These are phyloP conservation scores for Puccinia brachypodii DNA, from an alignment of 1,284 basidiomycete genomes.

Conservation along the genomic window DNA sequence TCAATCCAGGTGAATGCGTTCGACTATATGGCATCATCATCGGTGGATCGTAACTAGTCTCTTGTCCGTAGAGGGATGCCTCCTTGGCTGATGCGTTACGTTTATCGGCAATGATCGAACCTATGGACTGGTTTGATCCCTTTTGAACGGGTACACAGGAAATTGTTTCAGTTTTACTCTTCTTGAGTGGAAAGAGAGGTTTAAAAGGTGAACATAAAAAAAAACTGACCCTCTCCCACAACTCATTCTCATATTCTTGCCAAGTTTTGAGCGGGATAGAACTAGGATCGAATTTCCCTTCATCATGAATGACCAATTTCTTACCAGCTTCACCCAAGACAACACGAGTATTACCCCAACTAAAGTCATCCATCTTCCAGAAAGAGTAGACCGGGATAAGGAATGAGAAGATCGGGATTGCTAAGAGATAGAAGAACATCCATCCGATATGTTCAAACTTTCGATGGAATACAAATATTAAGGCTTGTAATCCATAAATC, in stretches of 20 bases:
- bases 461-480: constrained; percentile 57
- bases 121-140: constrained; percentile 48
- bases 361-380: constrained; percentile 84
- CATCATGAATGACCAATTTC: constrained; percentile 92
- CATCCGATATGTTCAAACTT: constrained; percentile 64
- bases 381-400: constrained; percentile 93
- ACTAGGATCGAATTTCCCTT: constrained; percentile 91
- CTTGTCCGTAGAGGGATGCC: constrained; percentile 48
- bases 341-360: constrained; percentile 81
- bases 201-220: background rate
- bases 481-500: constrained; percentile 71
- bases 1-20: constrained; percentile 41
- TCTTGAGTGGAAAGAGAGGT: background rate
- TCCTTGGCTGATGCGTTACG: constrained; percentile 37
- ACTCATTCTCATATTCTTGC: constrained; percentile 92
- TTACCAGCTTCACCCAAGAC: constrained; percentile 93
- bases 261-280: constrained; percentile 92
- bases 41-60: constrained; percentile 46
- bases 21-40: constrained; percentile 42
- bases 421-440: constrained; percentile 94
- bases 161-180: no score
- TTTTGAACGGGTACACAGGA: no score
- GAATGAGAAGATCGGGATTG: constrained; percentile 87
- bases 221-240: constrained; percentile 81
- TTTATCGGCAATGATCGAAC: constrained; percentile 45